Evolutionary conservation across 2,329 filamentous ascomycete genomes (phyloP), one percentile per base, ranked within the genome.

Genomic region (Ophiostoma montium): DNA sequence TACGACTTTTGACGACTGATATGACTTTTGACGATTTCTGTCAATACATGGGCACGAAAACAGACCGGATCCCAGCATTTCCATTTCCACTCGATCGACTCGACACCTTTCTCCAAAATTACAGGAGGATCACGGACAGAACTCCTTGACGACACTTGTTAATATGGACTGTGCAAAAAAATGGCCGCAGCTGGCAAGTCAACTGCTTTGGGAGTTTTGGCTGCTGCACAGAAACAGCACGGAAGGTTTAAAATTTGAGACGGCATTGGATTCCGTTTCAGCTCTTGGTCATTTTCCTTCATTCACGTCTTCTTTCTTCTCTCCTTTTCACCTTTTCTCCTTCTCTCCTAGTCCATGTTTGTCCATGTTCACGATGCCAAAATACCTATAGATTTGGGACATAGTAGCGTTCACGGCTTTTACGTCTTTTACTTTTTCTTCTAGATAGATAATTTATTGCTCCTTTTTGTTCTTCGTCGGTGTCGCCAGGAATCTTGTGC

Each of bases 311-410:
- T 33, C 15, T 41, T 5, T 33, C n/a, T 8, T 18, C 15, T 36
- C 13, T 16, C 31, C 33, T 45, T 36, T 39, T 48, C 38, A n/a
- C n/a, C 18, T 33, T 18, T 10, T 36, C 13, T 16, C 31, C 33
- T 45, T 36, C 45, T 48, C 38, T 52, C 35, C 38, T 47, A 48
- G 16, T 47, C 50, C 45, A 47, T 48, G 43, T 49, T 51, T 42
- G 39, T 42, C 15, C 35, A 31, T 42, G 39, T 31, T 27, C 32
- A 43, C 33, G 32, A 46, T 51, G 38, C 21, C 42, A 53, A 35
- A 35, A 52, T 53, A 53, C 47, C 50, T 52, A 50, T 53, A 54
- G 49, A 54, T 45, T 51, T 50, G 52, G 52, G 46, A 45, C 36
- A 7, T 21, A 31, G 48, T 21, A 31, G 51, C 41, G 45, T 41